Evolutionary conservation across 2,329 filamentous ascomycete species (phyloP), one percentile per base, ranked within the genome.

Genomic region (Aureobasidium sp.): DNA sequence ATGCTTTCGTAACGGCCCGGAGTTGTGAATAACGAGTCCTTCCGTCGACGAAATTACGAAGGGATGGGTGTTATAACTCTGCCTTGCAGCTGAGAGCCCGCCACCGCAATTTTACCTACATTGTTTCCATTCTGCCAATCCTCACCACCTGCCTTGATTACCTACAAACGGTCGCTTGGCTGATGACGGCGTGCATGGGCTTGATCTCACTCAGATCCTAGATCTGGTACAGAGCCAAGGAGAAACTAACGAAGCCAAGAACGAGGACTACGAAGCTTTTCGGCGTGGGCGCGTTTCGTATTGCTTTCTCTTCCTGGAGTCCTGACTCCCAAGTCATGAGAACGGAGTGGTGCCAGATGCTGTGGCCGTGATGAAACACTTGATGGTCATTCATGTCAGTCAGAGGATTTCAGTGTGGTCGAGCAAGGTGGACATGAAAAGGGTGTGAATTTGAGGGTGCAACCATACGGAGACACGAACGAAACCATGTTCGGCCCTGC

Each of bases 21-120:
- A 36, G 27, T 31, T 42, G 27, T 11, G 50, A 36, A 2, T n/a
- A n/a, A n/a, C 11, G 11, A 15, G 20, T 33, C 27, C 25, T 10
- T 8, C 27, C 33, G 6, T 11, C 36, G 23, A 18, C 29, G 11
- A 29, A 36, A 23, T 25, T 16, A 18, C 29, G 11, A 29, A 36
- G 29, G 29, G 31, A 27, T 3, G 40, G 11, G 55, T 23, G 16
- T n/a, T 10, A n/a, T 33, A 59, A 27, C 29, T 53, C 48, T 51
- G 45, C 18, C 29, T 53, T 29, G n/a, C 50, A 25, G 50, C 9
- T 36, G 33, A 51, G 45, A 5, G 58, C 40, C 38, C 20, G 40
- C 58, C 58, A 61, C 58, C 16, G n/a, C 31, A 51, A 61, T 61
- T 61, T 61, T n/a, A 42, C 38, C 60, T 53, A 42, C 47, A 63